Evolutionary conservation across 2,329 filamentous ascomycete genomes (phyloP).

Genomic region (Pseudogymnoascus verrucosus): DNA sequence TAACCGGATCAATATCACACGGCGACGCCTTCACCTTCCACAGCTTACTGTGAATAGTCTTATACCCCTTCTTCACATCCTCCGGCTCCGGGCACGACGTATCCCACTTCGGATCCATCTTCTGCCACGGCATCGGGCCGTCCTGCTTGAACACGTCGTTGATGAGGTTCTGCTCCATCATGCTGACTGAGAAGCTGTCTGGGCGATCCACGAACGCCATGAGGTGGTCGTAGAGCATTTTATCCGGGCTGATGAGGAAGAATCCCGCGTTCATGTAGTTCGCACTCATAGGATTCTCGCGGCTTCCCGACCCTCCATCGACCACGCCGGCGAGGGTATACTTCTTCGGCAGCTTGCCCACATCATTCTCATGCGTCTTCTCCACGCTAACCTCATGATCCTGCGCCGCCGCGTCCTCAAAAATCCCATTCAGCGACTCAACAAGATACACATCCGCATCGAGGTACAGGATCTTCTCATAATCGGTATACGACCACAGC

Average conservation of each 20-base stretch:
- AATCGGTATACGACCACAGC: slow-evolving; percentile 28
- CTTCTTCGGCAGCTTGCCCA: slow-evolving; percentile 13
- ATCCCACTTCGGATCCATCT: slow-evolving; percentile 32
- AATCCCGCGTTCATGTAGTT: slow-evolving; percentile 27
- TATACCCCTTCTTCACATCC: slow-evolving; percentile 29
- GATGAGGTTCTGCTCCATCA: slow-evolving; percentile 32
- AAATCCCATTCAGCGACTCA: slow-evolving; percentile 27
- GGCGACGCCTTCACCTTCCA: slow-evolving; percentile 25
- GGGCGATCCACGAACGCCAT: slow-evolving; percentile 25
- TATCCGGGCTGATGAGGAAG: slow-evolving; percentile 30
- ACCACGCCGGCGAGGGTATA: slow-evolving; percentile 19
- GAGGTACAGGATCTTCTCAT: slow-evolving; percentile 30
- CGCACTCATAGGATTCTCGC: slow-evolving; percentile 19
- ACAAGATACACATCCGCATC: slow-evolving; percentile 30
- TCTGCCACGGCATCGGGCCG: slow-evolving; percentile 34
- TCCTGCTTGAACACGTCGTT: slow-evolving; percentile 33
- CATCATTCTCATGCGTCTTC: slow-evolving; percentile 13
- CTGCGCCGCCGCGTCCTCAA: slow-evolving; percentile 22
- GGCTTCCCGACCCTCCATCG: slow-evolving; percentile 18
- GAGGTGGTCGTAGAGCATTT: slow-evolving; percentile 31
- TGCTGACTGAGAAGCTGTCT: slow-evolving; percentile 27
- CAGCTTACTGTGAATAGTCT: slow-evolving; percentile 33
- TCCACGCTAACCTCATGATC: neutral
- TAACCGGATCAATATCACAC: neutral
- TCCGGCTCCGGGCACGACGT: slow-evolving; percentile 32